These are phyloP conservation scores for Sclerotinia glacialis DNA, from an alignment of 2,329 filamentous ascomycete genomes.

Conservation along the genomic window DNA sequence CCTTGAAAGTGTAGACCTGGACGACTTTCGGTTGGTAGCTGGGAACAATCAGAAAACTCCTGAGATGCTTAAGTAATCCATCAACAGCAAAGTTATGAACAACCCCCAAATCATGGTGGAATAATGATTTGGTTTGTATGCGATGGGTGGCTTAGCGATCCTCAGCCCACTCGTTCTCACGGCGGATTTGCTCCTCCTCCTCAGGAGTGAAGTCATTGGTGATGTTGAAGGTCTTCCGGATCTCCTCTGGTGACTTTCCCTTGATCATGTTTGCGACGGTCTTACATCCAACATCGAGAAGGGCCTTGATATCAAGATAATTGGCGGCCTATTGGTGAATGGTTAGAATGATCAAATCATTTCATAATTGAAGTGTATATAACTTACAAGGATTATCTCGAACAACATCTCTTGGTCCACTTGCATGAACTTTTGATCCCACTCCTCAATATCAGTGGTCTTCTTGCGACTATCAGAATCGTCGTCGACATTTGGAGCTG, in stretches of 20 bases:
- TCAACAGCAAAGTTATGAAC: neutral
- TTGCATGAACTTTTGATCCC: constrained; percentile 99
- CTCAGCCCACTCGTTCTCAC: constrained; percentile 90
- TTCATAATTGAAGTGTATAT: neutral
- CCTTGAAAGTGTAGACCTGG: constrained; percentile 4
- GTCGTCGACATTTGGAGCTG: constrained; percentile 76
- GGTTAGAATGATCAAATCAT: neutral
- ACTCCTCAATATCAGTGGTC: constrained; percentile 98
- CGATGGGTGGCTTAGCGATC: constrained; percentile 56
- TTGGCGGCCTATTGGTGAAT: constrained; percentile 70
- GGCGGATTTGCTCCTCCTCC: constrained; percentile 95
- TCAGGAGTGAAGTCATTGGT: constrained; percentile 99
- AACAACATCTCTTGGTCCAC: constrained; percentile 99
- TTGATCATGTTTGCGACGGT: constrained; percentile 99
- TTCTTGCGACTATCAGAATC: constrained; percentile 95
- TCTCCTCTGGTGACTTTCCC: constrained; percentile 99
- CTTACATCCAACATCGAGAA: constrained; percentile 98
- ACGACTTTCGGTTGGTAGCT: neutral
- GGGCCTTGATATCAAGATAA: constrained; percentile 97
- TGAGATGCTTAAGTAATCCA: neutral
- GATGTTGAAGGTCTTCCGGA: constrained; percentile 99
- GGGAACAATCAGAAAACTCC: constrained; percentile 10
- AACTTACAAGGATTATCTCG: constrained; percentile 89
- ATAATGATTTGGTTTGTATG: neutral
- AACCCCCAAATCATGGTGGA: neutral